A percentile compares a stretch with the other conserved stretches of the same genome.
phyloP scores from a whole-genome alignment of 805 yeast genomes.

The Starmerella ratchasimensis region DNA sequence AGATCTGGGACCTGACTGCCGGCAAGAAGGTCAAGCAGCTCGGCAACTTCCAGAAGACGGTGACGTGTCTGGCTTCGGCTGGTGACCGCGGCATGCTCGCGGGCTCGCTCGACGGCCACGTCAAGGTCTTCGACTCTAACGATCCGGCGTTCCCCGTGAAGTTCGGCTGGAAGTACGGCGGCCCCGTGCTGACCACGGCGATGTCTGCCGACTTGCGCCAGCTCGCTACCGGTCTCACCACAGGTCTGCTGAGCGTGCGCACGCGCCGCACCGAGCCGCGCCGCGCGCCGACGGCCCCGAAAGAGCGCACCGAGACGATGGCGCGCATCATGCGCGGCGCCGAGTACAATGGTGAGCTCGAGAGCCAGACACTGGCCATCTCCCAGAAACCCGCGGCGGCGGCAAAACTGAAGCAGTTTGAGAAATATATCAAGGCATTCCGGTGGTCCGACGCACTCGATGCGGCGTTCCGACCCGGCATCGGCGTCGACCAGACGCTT shows the following conservation, averaged over 20 bases:
- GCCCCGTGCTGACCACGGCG: slow-evolving; percentile 80
- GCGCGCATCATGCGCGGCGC: slow-evolving; percentile 80
- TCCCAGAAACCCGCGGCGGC: slow-evolving; percentile 31
- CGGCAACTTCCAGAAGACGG: slow-evolving; percentile 84
- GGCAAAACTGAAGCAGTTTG: slow-evolving; percentile 58
- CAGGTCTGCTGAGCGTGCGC: slow-evolving; percentile 78
- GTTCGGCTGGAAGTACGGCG: slow-evolving; percentile 95
- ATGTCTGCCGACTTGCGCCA: slow-evolving; percentile 81
- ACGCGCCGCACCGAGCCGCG: slow-evolving; percentile 62
- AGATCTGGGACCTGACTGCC: slow-evolving; percentile 84
- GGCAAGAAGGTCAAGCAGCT: slow-evolving; percentile 58
- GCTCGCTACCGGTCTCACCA: slow-evolving; percentile 79
- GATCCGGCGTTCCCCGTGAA: slow-evolving; percentile 62
- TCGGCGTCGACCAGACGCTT: slow-evolving; percentile 64
- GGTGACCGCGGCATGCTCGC: slow-evolving; percentile 73
- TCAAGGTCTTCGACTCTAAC: slow-evolving; percentile 75
- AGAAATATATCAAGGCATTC: slow-evolving; percentile 71
- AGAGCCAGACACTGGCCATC: slow-evolving; percentile 42
- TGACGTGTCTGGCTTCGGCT: slow-evolving; percentile 65
- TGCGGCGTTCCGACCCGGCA: slow-evolving; percentile 65
- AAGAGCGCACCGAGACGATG: slow-evolving; percentile 40
- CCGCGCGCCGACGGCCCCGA: slow-evolving; percentile 25
- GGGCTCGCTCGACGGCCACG: slow-evolving; percentile 95
- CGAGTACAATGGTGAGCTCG: slow-evolving; percentile 82
- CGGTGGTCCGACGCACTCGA: slow-evolving; percentile 90